phyloP scores from a whole-genome alignment of 1,284 basidiomycete genomes.

The Trametes sp. region DNA sequence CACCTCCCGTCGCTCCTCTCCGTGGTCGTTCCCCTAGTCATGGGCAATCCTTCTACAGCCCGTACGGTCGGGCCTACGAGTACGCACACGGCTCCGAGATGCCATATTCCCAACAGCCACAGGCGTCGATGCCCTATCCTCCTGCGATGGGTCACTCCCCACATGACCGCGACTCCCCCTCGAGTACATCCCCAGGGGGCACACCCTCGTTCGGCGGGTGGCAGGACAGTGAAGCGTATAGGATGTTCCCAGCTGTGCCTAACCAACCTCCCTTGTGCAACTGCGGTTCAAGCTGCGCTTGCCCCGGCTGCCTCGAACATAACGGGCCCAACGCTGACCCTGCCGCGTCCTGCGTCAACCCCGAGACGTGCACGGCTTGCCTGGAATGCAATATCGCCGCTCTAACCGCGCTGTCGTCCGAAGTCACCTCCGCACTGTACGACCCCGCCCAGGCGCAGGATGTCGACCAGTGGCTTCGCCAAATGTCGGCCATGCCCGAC shows the following conservation, averaged over 20 bases:
- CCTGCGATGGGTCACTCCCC: constrained; percentile 5
- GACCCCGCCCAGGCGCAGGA: constrained; percentile 41
- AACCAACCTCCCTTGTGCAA: constrained; percentile 47
- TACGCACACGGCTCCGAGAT: constrained; percentile 43
- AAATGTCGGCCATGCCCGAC: constrained; percentile 37
- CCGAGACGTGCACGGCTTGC: constrained; percentile 59
- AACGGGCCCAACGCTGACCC: constrained; percentile 45
- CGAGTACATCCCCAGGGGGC: background rate
- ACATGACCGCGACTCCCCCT: background rate
- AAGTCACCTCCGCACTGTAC: constrained; percentile 24
- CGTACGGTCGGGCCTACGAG: constrained; percentile 70
- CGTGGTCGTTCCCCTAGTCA: constrained; percentile 45
- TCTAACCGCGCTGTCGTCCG: constrained; percentile 45
- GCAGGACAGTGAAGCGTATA: background rate
- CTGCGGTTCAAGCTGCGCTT: constrained; percentile 61
- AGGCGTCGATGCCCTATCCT: background rate
- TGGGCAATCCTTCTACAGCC: constrained; percentile 58
- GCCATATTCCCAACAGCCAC: constrained; percentile 12
- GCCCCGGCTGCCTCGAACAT: constrained; percentile 61
- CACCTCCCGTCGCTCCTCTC: constrained; percentile 22
- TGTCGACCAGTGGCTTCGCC: constrained; percentile 60
- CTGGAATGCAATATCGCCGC: constrained; percentile 59
- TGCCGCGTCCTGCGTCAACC: constrained; percentile 51
- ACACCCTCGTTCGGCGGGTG: constrained; percentile 7
- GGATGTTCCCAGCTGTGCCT: background rate